These are phyloP conservation scores for Pyricularia sp. DNA, from an alignment of 2,329 filamentous ascomycete genomes.

Conservation along the genomic window DNA sequence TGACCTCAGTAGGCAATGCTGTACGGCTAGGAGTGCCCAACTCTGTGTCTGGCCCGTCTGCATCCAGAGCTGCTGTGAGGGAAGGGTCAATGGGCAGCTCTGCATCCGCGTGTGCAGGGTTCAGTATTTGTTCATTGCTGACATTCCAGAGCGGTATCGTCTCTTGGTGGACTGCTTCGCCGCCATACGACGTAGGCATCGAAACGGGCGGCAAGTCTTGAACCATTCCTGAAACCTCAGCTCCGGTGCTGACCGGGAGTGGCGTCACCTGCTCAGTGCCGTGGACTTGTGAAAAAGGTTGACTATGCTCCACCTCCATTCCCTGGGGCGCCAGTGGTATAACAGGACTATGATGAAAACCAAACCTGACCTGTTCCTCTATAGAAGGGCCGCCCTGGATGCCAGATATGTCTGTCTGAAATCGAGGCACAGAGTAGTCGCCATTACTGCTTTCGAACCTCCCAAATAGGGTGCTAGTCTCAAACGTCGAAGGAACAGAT, in stretches of 20 bases:
- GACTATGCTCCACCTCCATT: neutral
- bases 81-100: constrained; percentile 5
- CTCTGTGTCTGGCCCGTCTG: neutral
- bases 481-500: neutral
- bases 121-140: constrained; percentile 6
- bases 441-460: neutral
- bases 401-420: neutral
- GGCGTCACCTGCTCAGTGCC: neutral
- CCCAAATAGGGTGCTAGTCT: neutral
- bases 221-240: neutral
- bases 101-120: constrained; percentile 5
- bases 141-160: constrained; percentile 9
- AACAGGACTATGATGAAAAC: constrained; percentile 15
- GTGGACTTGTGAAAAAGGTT: neutral
- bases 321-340: neutral
- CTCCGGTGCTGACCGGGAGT: neutral
- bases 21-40: neutral
- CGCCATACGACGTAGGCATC: neutral
- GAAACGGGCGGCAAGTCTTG: neutral
- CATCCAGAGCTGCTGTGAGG: neutral
- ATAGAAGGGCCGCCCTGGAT: constrained; percentile 6
- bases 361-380: constrained; percentile 19
- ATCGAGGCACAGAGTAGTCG: constrained; percentile 5
- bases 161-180: neutral
- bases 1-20: constrained; percentile 13